phyloP scores from a whole-genome alignment of 176 grass and related monocot genomes.

The Tillandsia leiboldiana region DNA sequence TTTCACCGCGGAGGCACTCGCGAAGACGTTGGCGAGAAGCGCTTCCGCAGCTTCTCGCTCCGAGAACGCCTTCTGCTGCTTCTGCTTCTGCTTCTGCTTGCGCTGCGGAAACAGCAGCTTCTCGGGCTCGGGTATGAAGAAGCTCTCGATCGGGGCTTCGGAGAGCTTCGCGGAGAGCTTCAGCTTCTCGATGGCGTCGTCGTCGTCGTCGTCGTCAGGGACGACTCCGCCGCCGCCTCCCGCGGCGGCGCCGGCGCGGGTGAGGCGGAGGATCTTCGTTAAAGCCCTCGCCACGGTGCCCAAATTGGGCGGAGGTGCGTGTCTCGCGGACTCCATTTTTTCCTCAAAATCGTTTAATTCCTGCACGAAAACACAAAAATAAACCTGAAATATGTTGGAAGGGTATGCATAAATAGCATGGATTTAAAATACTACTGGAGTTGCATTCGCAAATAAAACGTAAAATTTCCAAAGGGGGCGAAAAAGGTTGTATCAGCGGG shows the following conservation, averaged over 20 bases:
- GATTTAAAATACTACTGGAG: too few species aligned
- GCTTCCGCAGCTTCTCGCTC: conserved; percentile 34
- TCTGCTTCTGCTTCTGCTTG: conserved; percentile 17
- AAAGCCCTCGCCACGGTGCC: conserved; percentile 40
- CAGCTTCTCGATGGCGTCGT: conserved; percentile 40
- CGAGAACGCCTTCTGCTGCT: conserved; percentile 39
- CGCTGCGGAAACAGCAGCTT: conserved; percentile 21
- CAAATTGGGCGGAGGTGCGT: conserved; percentile 19
- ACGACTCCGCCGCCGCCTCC: background rate
- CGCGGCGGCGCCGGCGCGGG: background rate
- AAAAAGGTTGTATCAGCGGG: too few species aligned
- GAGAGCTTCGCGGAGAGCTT: conserved; percentile 65
- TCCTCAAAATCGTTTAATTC: too few species aligned
- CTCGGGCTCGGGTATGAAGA: conserved; percentile 37
- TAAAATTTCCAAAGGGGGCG: too few species aligned
- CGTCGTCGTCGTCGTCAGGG: conserved; percentile 11
- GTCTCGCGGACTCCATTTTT: conserved; percentile 27
- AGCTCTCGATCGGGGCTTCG: conserved; percentile 31
- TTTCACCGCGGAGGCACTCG: conserved; percentile 76
- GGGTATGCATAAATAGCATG: background rate
- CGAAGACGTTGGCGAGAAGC: conserved; percentile 59
- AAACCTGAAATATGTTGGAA: background rate
- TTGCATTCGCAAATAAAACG: too few species aligned
- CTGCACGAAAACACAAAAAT: background rate
- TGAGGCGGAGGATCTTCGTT: conserved; percentile 64